Conservation (phyloP, 495 filamentous ascomycete species). For the Hypoxylon fuscum region DNA sequence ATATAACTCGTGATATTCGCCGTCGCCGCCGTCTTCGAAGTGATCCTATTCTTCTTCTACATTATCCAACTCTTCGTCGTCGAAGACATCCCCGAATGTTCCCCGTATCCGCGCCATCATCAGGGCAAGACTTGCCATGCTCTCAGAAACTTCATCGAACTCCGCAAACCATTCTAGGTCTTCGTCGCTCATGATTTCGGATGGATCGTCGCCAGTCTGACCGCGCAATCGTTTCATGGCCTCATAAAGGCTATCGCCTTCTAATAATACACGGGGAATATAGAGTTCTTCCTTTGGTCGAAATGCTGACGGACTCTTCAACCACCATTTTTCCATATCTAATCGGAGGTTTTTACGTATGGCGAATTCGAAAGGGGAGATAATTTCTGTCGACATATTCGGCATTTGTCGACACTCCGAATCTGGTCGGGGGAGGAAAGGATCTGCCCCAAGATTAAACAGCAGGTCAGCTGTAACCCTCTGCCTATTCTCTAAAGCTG, state of each 20-base stretch:
- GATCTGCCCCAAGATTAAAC: constrained; percentile 24
- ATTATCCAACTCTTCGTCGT: too few species aligned
- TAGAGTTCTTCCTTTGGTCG: constrained; percentile 2
- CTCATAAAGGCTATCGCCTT: too few species aligned
- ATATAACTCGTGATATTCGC: too few species aligned
- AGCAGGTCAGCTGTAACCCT: neutral
- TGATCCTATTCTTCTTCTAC: too few species aligned
- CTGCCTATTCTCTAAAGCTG: neutral
- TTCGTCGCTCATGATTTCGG: neutral
- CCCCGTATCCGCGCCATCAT: too few species aligned
- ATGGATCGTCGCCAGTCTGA: neutral
- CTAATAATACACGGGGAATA: neutral
- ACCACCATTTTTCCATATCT: constrained; percentile 15
- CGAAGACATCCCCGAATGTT: too few species aligned
- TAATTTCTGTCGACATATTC: neutral
- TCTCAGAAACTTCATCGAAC: too few species aligned
- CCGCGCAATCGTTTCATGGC: neutral
- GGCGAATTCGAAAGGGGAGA: constrained; percentile 23
- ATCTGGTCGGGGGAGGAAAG: constrained; percentile 19
- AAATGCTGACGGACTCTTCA: neutral
- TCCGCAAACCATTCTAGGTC: neutral
- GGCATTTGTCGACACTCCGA: constrained; percentile 4
- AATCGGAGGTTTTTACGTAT: neutral
- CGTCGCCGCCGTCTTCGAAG: too few species aligned
- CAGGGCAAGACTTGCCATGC: too few species aligned